Base-by-base conservation (phyloP, 2,329 filamentous ascomycete species). In the Fusarium pseudonygamai region DNA sequence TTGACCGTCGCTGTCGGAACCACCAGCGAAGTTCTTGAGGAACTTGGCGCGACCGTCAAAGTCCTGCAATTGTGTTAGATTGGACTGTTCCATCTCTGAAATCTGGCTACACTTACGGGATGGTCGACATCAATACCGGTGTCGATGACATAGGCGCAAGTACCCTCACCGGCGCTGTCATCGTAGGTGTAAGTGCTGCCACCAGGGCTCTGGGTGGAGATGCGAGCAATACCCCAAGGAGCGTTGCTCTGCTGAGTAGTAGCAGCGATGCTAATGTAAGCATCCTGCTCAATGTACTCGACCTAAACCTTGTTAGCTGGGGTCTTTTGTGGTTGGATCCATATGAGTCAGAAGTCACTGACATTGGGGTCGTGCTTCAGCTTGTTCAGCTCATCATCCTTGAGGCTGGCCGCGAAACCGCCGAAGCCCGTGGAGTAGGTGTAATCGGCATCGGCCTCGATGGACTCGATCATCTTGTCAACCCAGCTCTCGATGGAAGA, bases 71-170 rank as follows among this genome's bases (percentile, higher is more conserved):
- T 7, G 22, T n/a, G 53, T 67, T 53, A 67, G 62, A 20, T 39
- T 53, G 67, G 53, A 24, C 4, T 18, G 22, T 10, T n/a, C 14
- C n/a, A 26, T 5, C 8, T 16, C 1, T 22, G 15, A 7, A 32
- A 39, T 10, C 26, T 15, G 53, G 4, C 6, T 3, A 49, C 3
- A 75, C 84, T 65, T 82, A 80, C 83, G 8, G 76, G 74, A 69
- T 85, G 84, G 12, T 77, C 76, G 22, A 78, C 57, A 36, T 79
- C 79, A 61, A 86, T 84, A 12, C 85, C 85, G 9, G 85, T 85
- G 72, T 87, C 86, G 47, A 87, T 81, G 45, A 87, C 78, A 69
- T 87, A 87, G 24, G 82, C 80, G 42, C 82, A 86, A 14, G 82
- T 83, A 13, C 81, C 84, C 50, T 78, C 76, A 13, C 84, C 85